Percentiles rank a stretch among this genome's conserved stretches.
Conservation (phyloP, 257 asterid genomes). For the Misopates orontium region DNA sequence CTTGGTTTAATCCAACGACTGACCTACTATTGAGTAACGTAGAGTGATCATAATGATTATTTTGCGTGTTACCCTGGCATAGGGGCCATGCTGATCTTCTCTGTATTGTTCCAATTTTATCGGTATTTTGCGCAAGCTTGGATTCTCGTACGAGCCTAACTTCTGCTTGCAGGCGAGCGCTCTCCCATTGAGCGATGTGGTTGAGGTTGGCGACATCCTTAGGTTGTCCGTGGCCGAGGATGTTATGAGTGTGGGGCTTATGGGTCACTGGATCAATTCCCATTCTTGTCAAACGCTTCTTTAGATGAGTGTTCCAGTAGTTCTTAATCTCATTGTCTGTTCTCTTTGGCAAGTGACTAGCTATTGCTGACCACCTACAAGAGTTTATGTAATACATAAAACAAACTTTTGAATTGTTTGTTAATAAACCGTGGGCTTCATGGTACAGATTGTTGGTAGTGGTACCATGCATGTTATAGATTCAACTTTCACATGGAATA, state of each 20-base stretch:
- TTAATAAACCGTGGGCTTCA: no score
- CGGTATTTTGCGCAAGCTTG: slow-evolving; percentile 12
- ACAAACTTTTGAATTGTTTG: no score
- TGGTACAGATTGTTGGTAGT: no score
- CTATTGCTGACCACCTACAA: slow-evolving; percentile 54
- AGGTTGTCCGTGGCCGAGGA: slow-evolving; percentile 30
- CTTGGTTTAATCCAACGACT: slow-evolving; percentile 18
- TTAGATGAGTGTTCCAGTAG: slow-evolving; percentile 54
- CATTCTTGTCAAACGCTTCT: slow-evolving; percentile 47
- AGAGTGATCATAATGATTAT: no score
- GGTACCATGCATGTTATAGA: no score
- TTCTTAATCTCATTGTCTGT: slow-evolving; percentile 60
- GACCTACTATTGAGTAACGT: no score
- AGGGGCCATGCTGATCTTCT: no score
- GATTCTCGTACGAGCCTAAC: slow-evolving; percentile 39
- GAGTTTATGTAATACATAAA: neutral
- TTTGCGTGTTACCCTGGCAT: no score
- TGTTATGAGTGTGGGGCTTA: slow-evolving; percentile 38
- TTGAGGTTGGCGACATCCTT: slow-evolving; percentile 43
- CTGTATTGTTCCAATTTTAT: no score
- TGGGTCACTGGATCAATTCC: slow-evolving; percentile 58
- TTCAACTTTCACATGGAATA: no score
- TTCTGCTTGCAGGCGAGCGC: slow-evolving; percentile 55
- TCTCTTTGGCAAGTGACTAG: slow-evolving; percentile 45
- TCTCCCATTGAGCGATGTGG: slow-evolving; percentile 72